Conservation (phyloP, 768 basidiomycete genomes). For the Lactarius hengduanensis region DNA sequence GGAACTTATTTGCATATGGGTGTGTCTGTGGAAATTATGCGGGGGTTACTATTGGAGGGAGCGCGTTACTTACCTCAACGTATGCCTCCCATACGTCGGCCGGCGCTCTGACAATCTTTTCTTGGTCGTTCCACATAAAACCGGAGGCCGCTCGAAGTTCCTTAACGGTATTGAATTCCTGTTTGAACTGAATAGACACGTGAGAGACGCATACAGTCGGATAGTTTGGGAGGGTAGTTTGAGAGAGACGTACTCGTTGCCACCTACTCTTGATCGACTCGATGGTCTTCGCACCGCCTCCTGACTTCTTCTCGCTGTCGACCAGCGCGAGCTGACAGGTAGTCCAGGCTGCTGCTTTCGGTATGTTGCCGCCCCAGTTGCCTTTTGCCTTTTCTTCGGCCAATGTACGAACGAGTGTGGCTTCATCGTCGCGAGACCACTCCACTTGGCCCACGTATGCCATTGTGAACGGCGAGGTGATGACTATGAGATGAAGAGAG, state of each 20-base stretch:
- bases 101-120: neutral
- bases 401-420: neutral
- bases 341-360: neutral
- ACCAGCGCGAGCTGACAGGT: neutral
- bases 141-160: neutral
- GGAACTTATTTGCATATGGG: neutral
- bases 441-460: neutral
- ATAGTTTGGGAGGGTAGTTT: neutral
- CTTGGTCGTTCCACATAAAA: neutral
- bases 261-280: neutral
- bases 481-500: neutral
- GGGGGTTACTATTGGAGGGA: neutral
- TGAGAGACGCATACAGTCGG: neutral
- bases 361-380: no score
- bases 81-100: neutral
- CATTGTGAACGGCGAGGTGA: neutral
- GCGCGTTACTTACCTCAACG: neutral
- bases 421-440: neutral
- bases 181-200: neutral
- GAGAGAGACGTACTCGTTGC: neutral
- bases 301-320: constrained; percentile 1
- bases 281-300: neutral
- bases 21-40: neutral
- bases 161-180: neutral
- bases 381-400: no score